Conservation (phyloP, 75 land plant species). For the Cryptomeria japonica region DNA sequence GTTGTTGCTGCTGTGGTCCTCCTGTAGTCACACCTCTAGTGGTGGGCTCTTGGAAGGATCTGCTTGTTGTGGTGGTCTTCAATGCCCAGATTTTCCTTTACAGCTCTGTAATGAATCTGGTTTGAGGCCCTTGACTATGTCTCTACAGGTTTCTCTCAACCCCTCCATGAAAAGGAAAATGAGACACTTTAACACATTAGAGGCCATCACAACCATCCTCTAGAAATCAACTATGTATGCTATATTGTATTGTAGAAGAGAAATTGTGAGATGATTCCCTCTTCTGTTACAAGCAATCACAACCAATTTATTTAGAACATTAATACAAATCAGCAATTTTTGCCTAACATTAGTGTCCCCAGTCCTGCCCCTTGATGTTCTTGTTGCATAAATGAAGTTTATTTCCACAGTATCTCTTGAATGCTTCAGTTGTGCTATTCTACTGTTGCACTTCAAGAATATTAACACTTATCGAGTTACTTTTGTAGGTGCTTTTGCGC, state of each 20-base stretch:
- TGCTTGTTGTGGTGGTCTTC: too few relatives aligned
- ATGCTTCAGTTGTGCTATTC: background rate
- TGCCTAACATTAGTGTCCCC: background rate
- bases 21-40: too few relatives aligned
- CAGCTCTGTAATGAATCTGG: too few relatives aligned
- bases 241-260: background rate
- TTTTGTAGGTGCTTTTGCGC: background rate
- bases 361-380: background rate
- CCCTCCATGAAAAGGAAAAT: too few relatives aligned
- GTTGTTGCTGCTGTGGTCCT: too few relatives aligned
- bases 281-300: background rate
- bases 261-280: background rate
- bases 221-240: too few relatives aligned
- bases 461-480: background rate
- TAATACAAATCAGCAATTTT: background rate
- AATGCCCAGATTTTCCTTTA: too few relatives aligned
- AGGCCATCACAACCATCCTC: too few relatives aligned
- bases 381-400: background rate
- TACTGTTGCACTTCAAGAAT: background rate
- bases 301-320: background rate
- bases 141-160: too few relatives aligned
- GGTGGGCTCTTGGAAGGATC: too few relatives aligned
- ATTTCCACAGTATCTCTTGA: background rate
- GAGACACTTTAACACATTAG: too few relatives aligned
- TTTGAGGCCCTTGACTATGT: too few relatives aligned